Evolutionary conservation across 805 yeast species (phyloP).

Genomic region (Candida railenensis): DNA sequence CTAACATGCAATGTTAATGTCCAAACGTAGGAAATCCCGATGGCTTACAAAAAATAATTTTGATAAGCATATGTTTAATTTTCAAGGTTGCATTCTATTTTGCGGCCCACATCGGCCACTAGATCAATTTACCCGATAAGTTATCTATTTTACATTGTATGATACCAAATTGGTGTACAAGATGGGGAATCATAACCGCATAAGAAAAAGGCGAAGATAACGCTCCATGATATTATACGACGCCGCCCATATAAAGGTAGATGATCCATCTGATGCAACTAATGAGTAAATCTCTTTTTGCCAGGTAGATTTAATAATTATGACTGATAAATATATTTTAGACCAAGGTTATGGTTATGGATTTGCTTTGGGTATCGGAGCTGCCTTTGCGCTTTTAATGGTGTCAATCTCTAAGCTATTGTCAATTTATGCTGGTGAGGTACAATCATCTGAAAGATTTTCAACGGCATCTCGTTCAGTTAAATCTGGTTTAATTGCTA

Average conservation of each 20-base stretch:
- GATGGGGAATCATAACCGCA: too few relatives aligned
- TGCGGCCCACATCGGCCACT: too few relatives aligned
- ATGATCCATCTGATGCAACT: background rate
- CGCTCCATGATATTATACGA: too few relatives aligned
- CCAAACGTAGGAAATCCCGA: too few relatives aligned
- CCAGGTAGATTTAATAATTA: background rate
- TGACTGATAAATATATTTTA: background rate
- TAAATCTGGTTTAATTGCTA: slow-evolving; percentile 41
- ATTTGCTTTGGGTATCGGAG: slow-evolving; percentile 45
- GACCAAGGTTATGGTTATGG: slow-evolving; percentile 37
- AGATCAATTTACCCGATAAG: too few relatives aligned
- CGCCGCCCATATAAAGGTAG: background rate
- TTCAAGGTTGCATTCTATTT: too few relatives aligned
- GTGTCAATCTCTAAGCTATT: slow-evolving; percentile 29
- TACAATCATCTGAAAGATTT: slow-evolving; percentile 42
- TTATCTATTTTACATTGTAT: too few relatives aligned
- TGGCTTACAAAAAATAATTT: too few relatives aligned
- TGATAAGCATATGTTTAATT: too few relatives aligned
- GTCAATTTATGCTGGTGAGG: slow-evolving; percentile 35
- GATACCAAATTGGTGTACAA: too few relatives aligned
- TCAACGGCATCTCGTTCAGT: slow-evolving; percentile 45
- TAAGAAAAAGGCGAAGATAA: too few relatives aligned
- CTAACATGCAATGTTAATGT: too few relatives aligned
- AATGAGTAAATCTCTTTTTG: background rate
- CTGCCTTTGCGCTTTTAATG: slow-evolving; percentile 43